These are phyloP conservation scores for Fusarium succisae DNA, from an alignment of 2,329 filamentous ascomycete genomes.

Conservation along the genomic window DNA sequence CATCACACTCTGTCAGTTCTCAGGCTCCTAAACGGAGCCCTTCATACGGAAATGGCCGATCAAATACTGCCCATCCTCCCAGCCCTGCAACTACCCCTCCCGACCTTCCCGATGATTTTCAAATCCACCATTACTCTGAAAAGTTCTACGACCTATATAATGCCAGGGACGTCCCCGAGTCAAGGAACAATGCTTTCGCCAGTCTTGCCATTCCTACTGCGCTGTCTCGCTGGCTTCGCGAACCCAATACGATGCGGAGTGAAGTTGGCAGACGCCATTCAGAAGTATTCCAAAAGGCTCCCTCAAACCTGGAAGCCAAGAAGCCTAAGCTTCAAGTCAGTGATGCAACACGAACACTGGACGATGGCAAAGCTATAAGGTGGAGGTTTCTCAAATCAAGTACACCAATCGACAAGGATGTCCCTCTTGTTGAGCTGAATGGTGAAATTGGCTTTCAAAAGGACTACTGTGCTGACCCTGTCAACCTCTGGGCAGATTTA, in stretches of 20 bases:
- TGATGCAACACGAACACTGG: slow-evolving; percentile 52
- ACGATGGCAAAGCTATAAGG: slow-evolving; percentile 58
- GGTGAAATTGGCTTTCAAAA: slow-evolving; percentile 79
- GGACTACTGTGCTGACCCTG: slow-evolving; percentile 73
- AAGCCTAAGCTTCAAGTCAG: slow-evolving; percentile 60
- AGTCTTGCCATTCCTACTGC: slow-evolving; percentile 79
- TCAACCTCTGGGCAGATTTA: slow-evolving; percentile 74
- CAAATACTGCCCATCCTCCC: slow-evolving; percentile 67
- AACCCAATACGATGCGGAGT: slow-evolving; percentile 72
- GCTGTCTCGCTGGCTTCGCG: slow-evolving; percentile 80
- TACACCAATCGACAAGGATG: slow-evolving; percentile 63
- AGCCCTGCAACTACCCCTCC: slow-evolving; percentile 83
- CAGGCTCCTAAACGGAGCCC: slow-evolving; percentile 72
- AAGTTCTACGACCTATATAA: slow-evolving; percentile 81
- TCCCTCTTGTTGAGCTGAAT: slow-evolving; percentile 76
- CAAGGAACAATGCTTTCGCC: slow-evolving; percentile 80
- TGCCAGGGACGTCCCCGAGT: slow-evolving; percentile 65
- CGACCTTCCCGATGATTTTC: slow-evolving; percentile 69
- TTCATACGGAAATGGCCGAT: slow-evolving; percentile 69
- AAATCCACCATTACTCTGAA: slow-evolving; percentile 75
- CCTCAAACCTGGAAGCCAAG: slow-evolving; percentile 54
- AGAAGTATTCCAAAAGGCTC: slow-evolving; percentile 74
- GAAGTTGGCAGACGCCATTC: slow-evolving; percentile 72
- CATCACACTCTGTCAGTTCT: slow-evolving; percentile 80
- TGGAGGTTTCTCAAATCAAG: slow-evolving; percentile 73